Evolutionary conservation across 805 yeast genomes (phyloP).

Genomic region (Deakozyma indianensis): DNA sequence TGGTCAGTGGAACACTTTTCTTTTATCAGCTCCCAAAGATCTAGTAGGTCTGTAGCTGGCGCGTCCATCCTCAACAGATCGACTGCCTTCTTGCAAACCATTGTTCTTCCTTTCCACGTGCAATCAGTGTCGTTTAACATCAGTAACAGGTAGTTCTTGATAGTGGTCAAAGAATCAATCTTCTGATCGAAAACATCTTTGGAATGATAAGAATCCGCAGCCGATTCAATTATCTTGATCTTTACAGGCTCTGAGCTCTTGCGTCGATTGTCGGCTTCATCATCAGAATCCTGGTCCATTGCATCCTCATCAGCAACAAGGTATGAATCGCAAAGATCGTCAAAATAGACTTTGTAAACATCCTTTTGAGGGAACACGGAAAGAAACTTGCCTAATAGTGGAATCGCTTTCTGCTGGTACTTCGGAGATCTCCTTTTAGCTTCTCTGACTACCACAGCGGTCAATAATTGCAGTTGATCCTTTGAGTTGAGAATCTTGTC

Average conservation of each 20-base stretch:
- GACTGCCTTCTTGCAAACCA: constrained; percentile 28
- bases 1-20: constrained; percentile 7
- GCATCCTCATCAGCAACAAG: constrained; percentile 28
- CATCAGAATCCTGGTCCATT: constrained; percentile 26
- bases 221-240: constrained; percentile 8
- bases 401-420: constrained; percentile 45
- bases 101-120: constrained; percentile 51
- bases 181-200: constrained; percentile 10
- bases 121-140: constrained; percentile 21
- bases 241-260: constrained; percentile 9
- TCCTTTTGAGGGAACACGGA: constrained; percentile 21
- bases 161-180: constrained; percentile 16
- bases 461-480: constrained; percentile 23
- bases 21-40: constrained; percentile 7
- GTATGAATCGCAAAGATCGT: constrained; percentile 17
- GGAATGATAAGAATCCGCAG: constrained; percentile 7
- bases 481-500: constrained; percentile 16
- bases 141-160: constrained; percentile 15
- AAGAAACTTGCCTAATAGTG: constrained; percentile 37
- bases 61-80: constrained; percentile 7
- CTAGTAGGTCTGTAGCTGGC: constrained; percentile 7
- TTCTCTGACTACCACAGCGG: constrained; percentile 39
- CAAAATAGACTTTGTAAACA: constrained; percentile 23
- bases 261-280: constrained; percentile 18
- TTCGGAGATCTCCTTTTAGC: constrained; percentile 49